A percentile compares a stretch with the other conserved stretches of the same genome.
These are phyloP conservation scores for Syzygium oleosum DNA, from an alignment of 345 rosid species.

Conservation along the genomic window DNA sequence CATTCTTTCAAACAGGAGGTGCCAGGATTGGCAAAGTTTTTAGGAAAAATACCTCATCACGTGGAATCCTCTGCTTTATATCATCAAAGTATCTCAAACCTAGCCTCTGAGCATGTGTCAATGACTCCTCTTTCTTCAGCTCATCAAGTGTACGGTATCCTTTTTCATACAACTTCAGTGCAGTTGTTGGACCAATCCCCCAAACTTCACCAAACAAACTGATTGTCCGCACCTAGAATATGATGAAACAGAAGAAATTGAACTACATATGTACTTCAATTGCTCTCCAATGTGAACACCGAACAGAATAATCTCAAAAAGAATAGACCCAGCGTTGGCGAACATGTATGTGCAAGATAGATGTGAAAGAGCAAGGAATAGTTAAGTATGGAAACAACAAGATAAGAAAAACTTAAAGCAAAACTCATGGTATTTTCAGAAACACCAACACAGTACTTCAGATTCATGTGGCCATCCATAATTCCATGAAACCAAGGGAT, in stretches of 20 bases:
- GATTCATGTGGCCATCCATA: neutral
- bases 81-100: constrained; percentile 95
- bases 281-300: neutral
- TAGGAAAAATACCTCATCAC: constrained; percentile 54
- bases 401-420: neutral
- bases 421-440: neutral
- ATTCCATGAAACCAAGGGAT: neutral
- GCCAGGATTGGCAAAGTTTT: neutral
- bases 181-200: constrained; percentile 98
- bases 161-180: constrained; percentile 84
- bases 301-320: neutral
- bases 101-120: constrained; percentile 69
- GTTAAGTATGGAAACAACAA: neutral
- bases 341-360: neutral
- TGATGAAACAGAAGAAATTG: neutral
- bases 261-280: neutral
- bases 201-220: constrained; percentile 89
- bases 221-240: constrained; percentile 64
- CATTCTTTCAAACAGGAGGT: neutral
- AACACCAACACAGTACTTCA: neutral
- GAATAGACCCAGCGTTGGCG: neutral
- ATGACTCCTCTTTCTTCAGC: constrained; percentile 63
- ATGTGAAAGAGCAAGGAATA: neutral
- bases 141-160: constrained; percentile 76
- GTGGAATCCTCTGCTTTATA: constrained; percentile 75